Base-by-base conservation (phyloP, 495 filamentous ascomycete genomes). In the Pseudoneurospora amorphoporcata region DNA sequence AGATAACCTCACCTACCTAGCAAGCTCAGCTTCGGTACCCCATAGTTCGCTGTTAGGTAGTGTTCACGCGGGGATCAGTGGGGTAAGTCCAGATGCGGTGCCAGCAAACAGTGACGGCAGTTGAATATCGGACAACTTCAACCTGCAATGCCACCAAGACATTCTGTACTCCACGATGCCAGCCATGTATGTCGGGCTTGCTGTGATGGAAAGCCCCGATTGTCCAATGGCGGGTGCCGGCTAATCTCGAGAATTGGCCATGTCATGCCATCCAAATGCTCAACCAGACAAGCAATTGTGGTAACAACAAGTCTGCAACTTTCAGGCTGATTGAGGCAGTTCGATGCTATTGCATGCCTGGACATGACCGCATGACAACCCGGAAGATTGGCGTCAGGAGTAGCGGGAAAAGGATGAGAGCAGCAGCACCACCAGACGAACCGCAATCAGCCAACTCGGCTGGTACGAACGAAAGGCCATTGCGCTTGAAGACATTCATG, bases 151-250 rank as follows among this genome's bases (percentile, higher is more conserved):
- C 42, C 42, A 43, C 42, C 42, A 43, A 43, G 43, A 47, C 43
- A 47, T 47, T 23, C 43, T 47, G n/a, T 47, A 47, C 43, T 23
- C 43, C 43, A 47, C 53, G 53, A 61, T 61, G 29, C 53, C 32
- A 61, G 14, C 12, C 12, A 35, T 23, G 23, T 23, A 23, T 1
- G 53, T 65, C 53, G 29, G 43, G 23, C 10, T 23, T 4, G 43
- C 8, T 47, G 16, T 43, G 17, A 61, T 5, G 53, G 6, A 35
- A 53, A 32, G 1, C 12, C 12, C 10, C 53, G 23, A 35, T 65
- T 8, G 53, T 65, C 71, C 71, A 73, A 73, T 73, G 58, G 68
- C 71, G 71, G 68, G 71, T 35, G 32, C 23, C 71, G 71, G 71
- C 61, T 73, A 73, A 73, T 70, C 39, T 41, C 45, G 4, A 1